A percentile compares a stretch with the other conserved stretches of the same genome.
phyloP scores from a whole-genome alignment of 225 moss, liverwort and hornwort species.

The Asterella californica region DNA sequence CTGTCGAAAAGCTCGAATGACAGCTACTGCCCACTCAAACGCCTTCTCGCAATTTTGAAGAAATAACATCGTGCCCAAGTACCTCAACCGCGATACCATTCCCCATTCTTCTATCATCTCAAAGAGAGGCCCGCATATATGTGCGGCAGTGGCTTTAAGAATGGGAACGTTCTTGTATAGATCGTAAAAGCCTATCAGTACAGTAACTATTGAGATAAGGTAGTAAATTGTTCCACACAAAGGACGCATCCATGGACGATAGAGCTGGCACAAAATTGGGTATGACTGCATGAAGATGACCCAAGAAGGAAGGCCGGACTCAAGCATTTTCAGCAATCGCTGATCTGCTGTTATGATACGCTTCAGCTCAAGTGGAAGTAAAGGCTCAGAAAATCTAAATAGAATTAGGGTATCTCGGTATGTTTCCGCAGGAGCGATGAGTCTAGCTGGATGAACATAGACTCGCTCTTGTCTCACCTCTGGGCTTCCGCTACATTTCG shows the following conservation, averaged over 20 bases:
- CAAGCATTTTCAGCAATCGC: constrained; percentile 79
- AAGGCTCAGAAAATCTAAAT: constrained; percentile 75
- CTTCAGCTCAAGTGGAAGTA: constrained; percentile 66
- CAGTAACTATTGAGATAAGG: constrained; percentile 68
- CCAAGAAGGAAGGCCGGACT: constrained; percentile 86
- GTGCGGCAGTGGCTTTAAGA: constrained; percentile 81
- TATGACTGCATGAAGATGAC: constrained; percentile 88
- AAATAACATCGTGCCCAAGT: constrained; percentile 81
- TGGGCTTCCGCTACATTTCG: constrained; percentile 19
- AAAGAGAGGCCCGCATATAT: constrained; percentile 79
- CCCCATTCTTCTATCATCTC: constrained; percentile 91
- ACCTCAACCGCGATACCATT: constrained; percentile 81
- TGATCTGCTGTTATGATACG: constrained; percentile 68
- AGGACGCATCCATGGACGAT: constrained; percentile 95
- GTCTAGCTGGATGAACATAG: constrained; percentile 40
- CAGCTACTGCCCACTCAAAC: constrained; percentile 64
- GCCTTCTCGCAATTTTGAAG: constrained; percentile 92
- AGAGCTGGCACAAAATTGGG: constrained; percentile 75
- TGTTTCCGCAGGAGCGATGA: constrained; percentile 51
- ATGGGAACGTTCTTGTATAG: constrained; percentile 91
- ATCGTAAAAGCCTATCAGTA: constrained; percentile 88
- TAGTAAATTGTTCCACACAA: constrained; percentile 80
- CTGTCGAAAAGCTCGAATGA: constrained; percentile 62
- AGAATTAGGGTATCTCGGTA: constrained; percentile 66
- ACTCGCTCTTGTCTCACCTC: constrained; percentile 32